Base-by-base conservation (phyloP, 1,284 basidiomycete species). In the Marasmius tenuissimus region DNA sequence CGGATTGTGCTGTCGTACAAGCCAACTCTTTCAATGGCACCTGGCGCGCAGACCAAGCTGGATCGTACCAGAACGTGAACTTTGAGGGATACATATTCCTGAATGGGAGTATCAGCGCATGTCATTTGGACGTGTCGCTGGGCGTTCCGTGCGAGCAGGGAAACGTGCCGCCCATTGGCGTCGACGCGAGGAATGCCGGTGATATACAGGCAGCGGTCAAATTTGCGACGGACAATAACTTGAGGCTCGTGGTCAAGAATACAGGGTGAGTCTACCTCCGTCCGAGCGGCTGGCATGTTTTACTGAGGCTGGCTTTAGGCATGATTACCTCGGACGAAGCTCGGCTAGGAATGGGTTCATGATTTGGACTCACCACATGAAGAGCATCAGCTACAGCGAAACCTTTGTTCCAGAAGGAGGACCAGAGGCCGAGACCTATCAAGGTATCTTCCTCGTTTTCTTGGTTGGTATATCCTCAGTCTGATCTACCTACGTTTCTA, bases 71-170 rank as follows among this genome's bases (percentile, higher is more conserved):
- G 59, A 50, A 67, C 0, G 63, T 73, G 9, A 80, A 79, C 60
- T 81, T 72, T 48, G 80, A 82, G 66, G 72, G 73, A 0, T 78
- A 70, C 64, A 70, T 71, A 4, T 75, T 74, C 51, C 62, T 52
- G 1, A 82, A 82, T 53, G 77, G 75, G 2, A 78, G 76, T 0
- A 73, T 80, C 54, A 70, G 70, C 42, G 77, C 73, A 0, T 82
- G 79, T 60, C 82, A 78, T 58, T 56, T 77, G 38, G 75, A 83
- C 60, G 71, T 72, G 0, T 71, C 71, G 0, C 66, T 81, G 9
- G 76, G 74, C 3, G 63, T 73, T 10, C 72, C 72, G 4, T 84
- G 81, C 61, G 69, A 70, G 10, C 80, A 82, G 63, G 82, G 80
- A 4, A 76, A 72, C 45, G 73, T 83, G 0, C 76, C 55, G 18